Base-by-base conservation (phyloP, 768 basidiomycete genomes). In the Brasilioporus rufonigricans region DNA sequence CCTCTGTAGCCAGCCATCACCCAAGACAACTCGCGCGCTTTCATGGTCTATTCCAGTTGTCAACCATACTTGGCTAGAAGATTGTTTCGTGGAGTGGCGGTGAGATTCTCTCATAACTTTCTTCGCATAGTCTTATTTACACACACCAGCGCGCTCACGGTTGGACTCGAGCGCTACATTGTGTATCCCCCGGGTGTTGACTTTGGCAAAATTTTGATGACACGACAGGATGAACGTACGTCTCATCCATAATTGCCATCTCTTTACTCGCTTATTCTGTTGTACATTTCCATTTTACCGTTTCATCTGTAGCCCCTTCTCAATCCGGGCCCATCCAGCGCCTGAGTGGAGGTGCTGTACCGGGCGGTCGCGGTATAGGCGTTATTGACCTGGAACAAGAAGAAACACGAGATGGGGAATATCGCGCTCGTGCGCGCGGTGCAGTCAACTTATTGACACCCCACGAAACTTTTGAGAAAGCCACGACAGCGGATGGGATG, bases 21-120 rank as follows among this genome's bases (percentile, higher is more conserved):
- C 69, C 2, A 97, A 97, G 72, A 85, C 88, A 0, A 72, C 73
- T 8, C 89, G 89, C 63, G 91, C 93, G 0, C 74, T 77, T 9
- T 74, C 82, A 0, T 96, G 94, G 94, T 82, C 81, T 0, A 88
- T 95, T 57, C 87, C 92, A 0, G 77, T 94, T 53, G 87, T 95
- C 12, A 96, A 93, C 61, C 94, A 98, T 61, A 78, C 80, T 0
- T 97, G 93, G 92, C 77, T 97, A 4, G 94, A 97, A 65, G 91
- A 94, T 57, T 95, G 91, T 66, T 89, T 94, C 64, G 71, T 84
- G 21, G 78, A 84, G 48, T 97, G 94, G 93, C 79, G 80, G 44
- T 66, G 39, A 44, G 56, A 32, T 2, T n/a, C 14, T 33, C 6
- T 26, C 11, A 9, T 33, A n/a, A 0, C 10, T 39, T 10, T n/a